phyloP scores from a whole-genome alignment of 345 rosid species.

The Citrus unshiu region DNA sequence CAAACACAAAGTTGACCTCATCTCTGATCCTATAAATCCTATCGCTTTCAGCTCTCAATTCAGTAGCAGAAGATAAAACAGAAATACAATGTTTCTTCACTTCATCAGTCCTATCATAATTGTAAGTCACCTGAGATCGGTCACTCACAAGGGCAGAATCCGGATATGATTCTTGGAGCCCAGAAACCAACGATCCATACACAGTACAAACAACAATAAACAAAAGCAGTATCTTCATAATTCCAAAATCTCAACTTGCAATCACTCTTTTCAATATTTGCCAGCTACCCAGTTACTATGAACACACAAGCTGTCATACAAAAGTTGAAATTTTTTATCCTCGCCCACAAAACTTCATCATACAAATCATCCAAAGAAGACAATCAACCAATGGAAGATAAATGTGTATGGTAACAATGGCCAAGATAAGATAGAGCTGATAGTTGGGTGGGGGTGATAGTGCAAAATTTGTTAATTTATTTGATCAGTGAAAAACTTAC shows the following conservation, averaged over 20 bases:
- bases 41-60: slow-evolving; percentile 34
- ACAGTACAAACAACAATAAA: slow-evolving; percentile 22
- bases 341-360: slow-evolving; percentile 9
- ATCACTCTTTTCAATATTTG: slow-evolving; percentile 2
- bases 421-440: background rate
- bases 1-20: slow-evolving; percentile 45
- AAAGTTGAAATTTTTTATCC: slow-evolving; percentile 7
- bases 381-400: background rate
- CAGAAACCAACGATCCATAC: slow-evolving; percentile 24
- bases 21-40: slow-evolving; percentile 42
- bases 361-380: background rate
- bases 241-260: slow-evolving; percentile 9
- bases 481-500: background rate
- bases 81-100: slow-evolving; percentile 54
- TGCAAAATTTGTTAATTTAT: background rate
- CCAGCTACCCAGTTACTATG: slow-evolving; percentile 13
- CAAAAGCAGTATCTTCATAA: slow-evolving; percentile 24
- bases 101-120: slow-evolving; percentile 58
- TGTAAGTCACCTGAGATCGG: slow-evolving; percentile 27
- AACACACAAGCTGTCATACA: background rate
- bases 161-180: slow-evolving; percentile 13
- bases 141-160: slow-evolving; percentile 17
- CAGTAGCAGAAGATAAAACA: slow-evolving; percentile 59
- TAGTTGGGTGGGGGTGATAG: background rate
- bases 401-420: background rate